A percentile compares a stretch with the other conserved stretches of the same genome.
phyloP scores from a whole-genome alignment of 202 grass and related monocot genomes.

The Eragrostis tef region DNA sequence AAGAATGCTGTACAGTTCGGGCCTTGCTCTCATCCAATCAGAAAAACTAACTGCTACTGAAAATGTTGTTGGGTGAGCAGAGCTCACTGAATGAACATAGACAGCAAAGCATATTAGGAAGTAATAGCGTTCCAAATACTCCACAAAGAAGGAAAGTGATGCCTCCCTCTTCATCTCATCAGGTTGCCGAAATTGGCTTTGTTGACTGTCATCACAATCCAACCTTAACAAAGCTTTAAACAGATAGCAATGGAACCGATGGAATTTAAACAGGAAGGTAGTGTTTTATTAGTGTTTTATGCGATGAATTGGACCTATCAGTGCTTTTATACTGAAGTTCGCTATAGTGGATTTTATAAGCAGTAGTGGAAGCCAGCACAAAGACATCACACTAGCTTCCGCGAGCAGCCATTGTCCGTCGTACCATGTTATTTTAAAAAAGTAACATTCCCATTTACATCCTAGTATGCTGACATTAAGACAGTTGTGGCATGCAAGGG shows the following conservation, averaged over 20 bases:
- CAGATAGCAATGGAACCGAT: no score
- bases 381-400: constrained; percentile 14
- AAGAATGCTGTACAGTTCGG: constrained; percentile 98
- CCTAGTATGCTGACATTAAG: no score
- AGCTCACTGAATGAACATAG: constrained; percentile 82
- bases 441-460: no score
- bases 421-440: no score
- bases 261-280: constrained; percentile 8
- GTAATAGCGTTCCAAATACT: constrained; percentile 99
- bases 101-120: constrained; percentile 99
- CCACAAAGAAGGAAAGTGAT: constrained; percentile 97
- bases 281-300: not conserved
- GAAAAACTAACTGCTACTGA: constrained; percentile 79
- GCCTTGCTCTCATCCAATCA: constrained; percentile 96
- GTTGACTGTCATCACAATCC: constrained; percentile 19
- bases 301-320: constrained; percentile 22
- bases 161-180: constrained; percentile 98
- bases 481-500: no score
- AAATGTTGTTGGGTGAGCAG: constrained; percentile 61
- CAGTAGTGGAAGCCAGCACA: not conserved
- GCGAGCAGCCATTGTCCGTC: not conserved
- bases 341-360: not conserved
- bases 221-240: not conserved
- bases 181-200: constrained; percentile 88
- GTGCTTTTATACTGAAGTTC: constrained; percentile 30